Base-by-base conservation (phyloP, 139 green algal species). In the Volvox reticuliferus region DNA sequence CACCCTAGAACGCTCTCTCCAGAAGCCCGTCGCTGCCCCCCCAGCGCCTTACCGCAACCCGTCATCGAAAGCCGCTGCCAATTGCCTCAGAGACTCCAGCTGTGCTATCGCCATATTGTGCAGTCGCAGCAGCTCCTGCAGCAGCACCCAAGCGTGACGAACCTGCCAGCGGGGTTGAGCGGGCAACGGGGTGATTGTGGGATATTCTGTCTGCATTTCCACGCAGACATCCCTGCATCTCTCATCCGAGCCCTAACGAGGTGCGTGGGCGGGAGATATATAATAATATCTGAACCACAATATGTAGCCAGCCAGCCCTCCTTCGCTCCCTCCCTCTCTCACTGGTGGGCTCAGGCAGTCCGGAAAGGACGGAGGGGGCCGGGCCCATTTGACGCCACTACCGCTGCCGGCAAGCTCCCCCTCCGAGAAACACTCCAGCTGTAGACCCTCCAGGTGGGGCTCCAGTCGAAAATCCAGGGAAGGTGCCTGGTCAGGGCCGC, bases 271-370 rank as follows among this genome's bases (percentile, higher is more conserved):
- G 44, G 44, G 44, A 55, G 44, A 55, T 55, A 55, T 9, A 5
- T 55, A 55, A 5, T 55, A 55, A 55, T 55, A 55, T 55, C 5
- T 9, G 44, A 55, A 5, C 44, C 44, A 55, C 44, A 55, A 5
- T 55, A 55, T 55, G 9, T 55, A 55, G 44, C 9, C 44, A 5
- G n/a, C 44, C 44, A 5, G 5, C 44, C 44, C 44, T 55, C 44
- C 44, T 9, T 55, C 44, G 5, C 44, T 55, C 44, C 44, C 44
- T 55, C 44, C 44, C 44, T 55, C 44, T 9, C 84, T 5, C 1
- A 89, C 86, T 75, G n/a, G 86, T 30, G 73, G 50, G 50, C 50
- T 90, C 12, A 90, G 86, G 69, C 86, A 90, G 20, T 83, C 86
- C 13, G 86, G 86, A 75, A 90, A 90, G 73, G 73, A 32, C 50